A percentile compares a stretch with the other conserved stretches of the same genome.
Conservation (phyloP, 768 basidiomycete species). For the Arthromyces matolae region DNA sequence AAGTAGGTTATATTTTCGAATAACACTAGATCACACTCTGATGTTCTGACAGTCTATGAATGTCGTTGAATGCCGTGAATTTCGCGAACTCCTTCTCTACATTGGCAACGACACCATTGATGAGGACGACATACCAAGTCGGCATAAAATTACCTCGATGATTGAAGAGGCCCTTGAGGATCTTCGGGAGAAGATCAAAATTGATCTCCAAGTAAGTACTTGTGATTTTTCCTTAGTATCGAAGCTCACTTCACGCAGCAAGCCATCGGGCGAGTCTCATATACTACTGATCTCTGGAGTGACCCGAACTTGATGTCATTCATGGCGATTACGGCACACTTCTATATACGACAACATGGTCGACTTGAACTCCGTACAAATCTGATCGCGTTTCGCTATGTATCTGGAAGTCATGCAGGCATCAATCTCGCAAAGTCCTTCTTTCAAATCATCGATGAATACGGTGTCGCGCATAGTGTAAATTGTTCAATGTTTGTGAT, state of each 20-base stretch:
- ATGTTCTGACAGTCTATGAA: constrained; percentile 20
- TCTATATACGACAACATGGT: constrained; percentile 12
- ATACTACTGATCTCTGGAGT: constrained; percentile 35
- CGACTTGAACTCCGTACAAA: constrained; percentile 19
- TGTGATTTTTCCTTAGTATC: neutral
- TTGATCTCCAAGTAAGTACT: constrained; percentile 23
- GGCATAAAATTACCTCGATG: constrained; percentile 25
- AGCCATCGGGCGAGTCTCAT: constrained; percentile 25
- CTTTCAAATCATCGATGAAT: constrained; percentile 21
- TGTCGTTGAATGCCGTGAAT: too few species aligned
- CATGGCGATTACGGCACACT: constrained; percentile 34
- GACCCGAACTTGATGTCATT: constrained; percentile 20
- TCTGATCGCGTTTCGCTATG: constrained; percentile 28
- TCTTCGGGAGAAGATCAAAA: constrained; percentile 17
- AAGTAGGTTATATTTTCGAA: constrained; percentile 21
- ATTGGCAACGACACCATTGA: constrained; percentile 18
- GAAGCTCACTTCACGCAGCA: constrained; percentile 15
- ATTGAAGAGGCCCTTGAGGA: constrained; percentile 23
- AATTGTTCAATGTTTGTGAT: neutral
- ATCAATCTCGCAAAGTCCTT: constrained; percentile 22
- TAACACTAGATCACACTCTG: neutral
- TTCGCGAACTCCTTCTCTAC: constrained; percentile 29
- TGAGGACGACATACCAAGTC: constrained; percentile 32
- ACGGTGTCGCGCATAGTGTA: constrained; percentile 20
- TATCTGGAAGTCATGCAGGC: constrained; percentile 29